Conservation (phyloP, 1,284 basidiomycete species). For the Leccinum angustisporum region DNA sequence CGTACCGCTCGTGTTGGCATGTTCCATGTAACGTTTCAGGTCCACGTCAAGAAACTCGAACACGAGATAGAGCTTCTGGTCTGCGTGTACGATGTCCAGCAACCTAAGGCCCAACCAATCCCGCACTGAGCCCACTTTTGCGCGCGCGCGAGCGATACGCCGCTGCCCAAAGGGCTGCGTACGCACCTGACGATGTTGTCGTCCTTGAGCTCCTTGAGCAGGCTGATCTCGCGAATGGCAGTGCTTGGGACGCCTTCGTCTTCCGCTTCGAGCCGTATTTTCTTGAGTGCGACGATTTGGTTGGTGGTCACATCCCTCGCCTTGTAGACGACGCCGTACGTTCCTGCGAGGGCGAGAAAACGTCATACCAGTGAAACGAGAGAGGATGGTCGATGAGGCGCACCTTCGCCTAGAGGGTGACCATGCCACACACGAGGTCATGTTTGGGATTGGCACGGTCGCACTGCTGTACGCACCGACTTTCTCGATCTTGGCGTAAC, state of each 20-base stretch:
- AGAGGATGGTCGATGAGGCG: slow-evolving; percentile 6
- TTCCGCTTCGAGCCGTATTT: slow-evolving; percentile 97
- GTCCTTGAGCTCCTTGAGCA: slow-evolving; percentile 95
- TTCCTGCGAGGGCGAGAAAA: slow-evolving; percentile 62
- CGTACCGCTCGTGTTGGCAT: slow-evolving; percentile 68
- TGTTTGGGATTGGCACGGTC: slow-evolving; percentile 2
- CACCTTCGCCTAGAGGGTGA: slow-evolving; percentile 54
- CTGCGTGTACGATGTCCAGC: slow-evolving; percentile 95
- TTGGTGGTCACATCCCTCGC: slow-evolving; percentile 75
- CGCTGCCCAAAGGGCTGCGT: not conserved
- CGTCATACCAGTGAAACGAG: slow-evolving; percentile 13
- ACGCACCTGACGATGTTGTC: slow-evolving; percentile 88
- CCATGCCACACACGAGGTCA: slow-evolving; percentile 18
- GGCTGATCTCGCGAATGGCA: slow-evolving; percentile 95
- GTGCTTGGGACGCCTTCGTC: slow-evolving; percentile 98
- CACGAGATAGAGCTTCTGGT: slow-evolving; percentile 95
- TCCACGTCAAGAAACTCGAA: slow-evolving; percentile 96
- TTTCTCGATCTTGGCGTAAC: slow-evolving; percentile 73
- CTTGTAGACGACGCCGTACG: slow-evolving; percentile 98
- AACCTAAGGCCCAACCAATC: slow-evolving; percentile 51
- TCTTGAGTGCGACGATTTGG: slow-evolving; percentile 91
- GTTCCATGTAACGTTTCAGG: slow-evolving; percentile 96
- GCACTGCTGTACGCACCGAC: slow-evolving; percentile 54
- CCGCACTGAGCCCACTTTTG: slow-evolving; percentile 16
- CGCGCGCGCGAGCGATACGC: not conserved